These are phyloP conservation scores for Ophiocordyceps camponoti-rufipedis DNA, from an alignment of 2,329 filamentous ascomycete species.

Conservation along the genomic window DNA sequence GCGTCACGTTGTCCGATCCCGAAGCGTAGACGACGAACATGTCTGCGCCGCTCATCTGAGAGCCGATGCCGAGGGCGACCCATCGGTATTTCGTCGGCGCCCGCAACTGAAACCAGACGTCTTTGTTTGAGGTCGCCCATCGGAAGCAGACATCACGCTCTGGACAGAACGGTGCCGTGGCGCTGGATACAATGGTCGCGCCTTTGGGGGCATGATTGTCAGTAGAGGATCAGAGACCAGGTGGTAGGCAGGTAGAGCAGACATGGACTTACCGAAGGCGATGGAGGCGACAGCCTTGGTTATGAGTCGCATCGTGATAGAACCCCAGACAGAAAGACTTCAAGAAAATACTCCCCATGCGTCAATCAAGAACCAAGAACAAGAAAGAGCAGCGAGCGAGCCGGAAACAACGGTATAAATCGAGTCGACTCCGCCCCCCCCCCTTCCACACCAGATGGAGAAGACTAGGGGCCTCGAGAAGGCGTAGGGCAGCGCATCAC, in stretches of 20 bases:
- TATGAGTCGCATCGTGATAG: not conserved
- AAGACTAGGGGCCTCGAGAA: too few species aligned
- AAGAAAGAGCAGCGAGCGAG: not conserved
- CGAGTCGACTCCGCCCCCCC: too few species aligned
- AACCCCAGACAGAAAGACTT: not conserved
- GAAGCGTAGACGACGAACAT: slow-evolving; percentile 47
- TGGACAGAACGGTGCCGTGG: slow-evolving; percentile 21
- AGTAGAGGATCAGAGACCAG: not conserved
- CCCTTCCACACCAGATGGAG: too few species aligned
- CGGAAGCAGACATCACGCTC: slow-evolving; percentile 29
- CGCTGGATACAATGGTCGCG: slow-evolving; percentile 6
- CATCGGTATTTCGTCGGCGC: slow-evolving; percentile 34
- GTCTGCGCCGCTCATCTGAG: slow-evolving; percentile 33
- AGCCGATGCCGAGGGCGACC: slow-evolving; percentile 40
- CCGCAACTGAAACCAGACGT: slow-evolving; percentile 43
- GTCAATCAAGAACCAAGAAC: not conserved
- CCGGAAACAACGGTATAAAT: not conserved
- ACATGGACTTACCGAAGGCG: slow-evolving; percentile 5
- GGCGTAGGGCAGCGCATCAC: too few species aligned
- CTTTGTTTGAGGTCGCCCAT: slow-evolving; percentile 33
- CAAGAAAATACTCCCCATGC: not conserved
- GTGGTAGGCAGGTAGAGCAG: not conserved
- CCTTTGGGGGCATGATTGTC: slow-evolving; percentile 4
- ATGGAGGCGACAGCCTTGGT: slow-evolving; percentile 2
- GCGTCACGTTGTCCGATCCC: slow-evolving; percentile 40